Evolutionary conservation across 352 stramenopile species (phyloP), one percentile per base, ranked within the genome.

Genomic region (Phytophthora hybrid): DNA sequence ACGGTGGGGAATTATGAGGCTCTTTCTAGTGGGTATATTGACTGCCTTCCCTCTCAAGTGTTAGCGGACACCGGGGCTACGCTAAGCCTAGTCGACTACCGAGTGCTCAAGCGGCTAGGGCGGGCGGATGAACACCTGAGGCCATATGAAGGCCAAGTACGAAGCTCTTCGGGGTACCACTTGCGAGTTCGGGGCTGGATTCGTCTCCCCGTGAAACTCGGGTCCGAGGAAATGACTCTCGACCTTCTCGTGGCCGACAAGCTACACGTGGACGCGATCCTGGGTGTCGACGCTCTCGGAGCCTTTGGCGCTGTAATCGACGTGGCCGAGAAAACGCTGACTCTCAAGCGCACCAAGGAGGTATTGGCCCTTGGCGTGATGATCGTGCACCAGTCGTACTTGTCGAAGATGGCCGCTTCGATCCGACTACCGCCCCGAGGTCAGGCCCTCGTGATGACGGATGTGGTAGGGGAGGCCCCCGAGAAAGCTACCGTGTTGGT

Each of bases 221-320:
- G 39, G 3, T 29, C n/a, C 2, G 10, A 55, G 2, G 57, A 55
- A 13, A 1, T 21, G 0, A 18, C 10, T 1, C 0, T 41, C n/a
- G n/a, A 31, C 3, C 1, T 55, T 4, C 14, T 54, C 3, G 57
- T 44, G 0, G 57, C 41, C 1, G 57, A 63, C 0, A 8, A 29
- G 9, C 13, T 63, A 23, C 16, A 44, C 23, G 11, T 21, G 4
- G 57, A 55, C 10, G 41, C 21, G 0, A 53, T 63, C 8, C 16
- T 63, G 1, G 57, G 57, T 4, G 41, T 54, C 1, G 57, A 63
- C 23, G 39, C 41, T 0, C 21, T 63, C 10, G 16, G 19, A 0
- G 23, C 19, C 0, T 63, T 63, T 14, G 37, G 23, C 6, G 57
- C 57, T 3, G 57, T 63, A 4, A 63, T 63, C 7, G 57, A 63